Percentiles rank a stretch among this genome's conserved stretches.
These are phyloP conservation scores for Scheffersomyces quercinus DNA, from an alignment of 1,139 yeast species.

Conservation along the genomic window DNA sequence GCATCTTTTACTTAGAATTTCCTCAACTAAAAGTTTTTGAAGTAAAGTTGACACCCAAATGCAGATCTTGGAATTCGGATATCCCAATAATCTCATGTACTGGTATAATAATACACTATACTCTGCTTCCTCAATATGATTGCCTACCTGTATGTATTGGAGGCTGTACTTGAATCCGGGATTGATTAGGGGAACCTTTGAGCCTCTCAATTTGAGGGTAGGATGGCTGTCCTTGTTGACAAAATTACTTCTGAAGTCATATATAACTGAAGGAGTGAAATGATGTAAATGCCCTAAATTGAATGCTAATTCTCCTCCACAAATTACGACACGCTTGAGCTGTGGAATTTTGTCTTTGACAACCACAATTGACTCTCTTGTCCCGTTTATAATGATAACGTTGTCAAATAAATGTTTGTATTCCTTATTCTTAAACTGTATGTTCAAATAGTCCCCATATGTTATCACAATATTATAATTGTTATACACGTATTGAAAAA, in stretches of 20 bases:
- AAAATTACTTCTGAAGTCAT: too few relatives aligned
- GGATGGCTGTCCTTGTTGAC: too few relatives aligned
- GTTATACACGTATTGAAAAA: conserved; percentile 5
- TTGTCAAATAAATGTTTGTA: conserved; percentile 7
- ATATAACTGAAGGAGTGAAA: neutral
- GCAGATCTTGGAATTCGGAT: conserved; percentile 38
- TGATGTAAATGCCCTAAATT: neutral
- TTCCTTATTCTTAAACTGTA: neutral
- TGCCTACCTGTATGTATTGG: conserved; percentile 40
- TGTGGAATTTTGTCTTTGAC: conserved; percentile 1
- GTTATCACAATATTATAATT: conserved; percentile 11
- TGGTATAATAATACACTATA: conserved; percentile 47
- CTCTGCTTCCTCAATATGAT: conserved; percentile 54
- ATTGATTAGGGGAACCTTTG: conserved; percentile 18
- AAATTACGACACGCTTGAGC: conserved; percentile 6
- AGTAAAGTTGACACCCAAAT: conserved; percentile 43
- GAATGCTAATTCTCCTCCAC: conserved; percentile 8
- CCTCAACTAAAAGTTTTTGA: conserved; percentile 31
- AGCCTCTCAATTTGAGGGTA: neutral
- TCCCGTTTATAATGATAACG: conserved; percentile 10
- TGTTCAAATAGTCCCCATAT: conserved; percentile 11
- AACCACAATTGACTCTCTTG: conserved; percentile 3
- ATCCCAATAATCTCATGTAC: conserved; percentile 49
- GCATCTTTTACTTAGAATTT: conserved; percentile 15
- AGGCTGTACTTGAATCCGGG: conserved; percentile 40